Evolutionary conservation across 106 monocot species (phyloP).

Genomic region (Acorus gramineus): DNA sequence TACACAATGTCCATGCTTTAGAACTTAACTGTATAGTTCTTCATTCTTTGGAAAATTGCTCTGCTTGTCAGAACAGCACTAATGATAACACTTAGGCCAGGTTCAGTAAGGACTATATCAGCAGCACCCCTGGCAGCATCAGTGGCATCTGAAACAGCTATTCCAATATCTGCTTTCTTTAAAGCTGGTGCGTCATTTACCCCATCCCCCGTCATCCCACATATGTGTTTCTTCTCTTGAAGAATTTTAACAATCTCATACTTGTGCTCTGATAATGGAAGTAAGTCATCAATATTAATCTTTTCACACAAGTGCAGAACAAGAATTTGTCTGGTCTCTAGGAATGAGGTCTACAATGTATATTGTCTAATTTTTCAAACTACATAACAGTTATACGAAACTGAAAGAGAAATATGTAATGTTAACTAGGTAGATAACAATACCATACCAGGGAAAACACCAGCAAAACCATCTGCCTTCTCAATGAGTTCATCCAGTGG

Average conservation of each 20-base stretch:
- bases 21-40: slow-evolving; percentile 54
- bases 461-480: slow-evolving; percentile 70
- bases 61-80: slow-evolving; percentile 65
- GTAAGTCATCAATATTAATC: neutral
- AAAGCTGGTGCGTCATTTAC: slow-evolving; percentile 64
- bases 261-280: slow-evolving; percentile 44
- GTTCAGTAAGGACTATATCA: slow-evolving; percentile 67
- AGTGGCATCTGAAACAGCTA: slow-evolving; percentile 59
- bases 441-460: slow-evolving; percentile 52
- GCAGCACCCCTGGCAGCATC: slow-evolving; percentile 65
- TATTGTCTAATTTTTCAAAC: no score
- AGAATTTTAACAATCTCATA: slow-evolving; percentile 73
- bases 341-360: no score
- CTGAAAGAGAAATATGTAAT: neutral
- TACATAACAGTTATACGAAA: neutral
- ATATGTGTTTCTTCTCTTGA: slow-evolving; percentile 47
- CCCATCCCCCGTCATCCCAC: slow-evolving; percentile 70
- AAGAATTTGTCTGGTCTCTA: no score
- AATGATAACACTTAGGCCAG: slow-evolving; percentile 57
- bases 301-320: no score
- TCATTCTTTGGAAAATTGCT: slow-evolving; percentile 68
- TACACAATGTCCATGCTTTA: neutral
- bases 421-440: neutral
- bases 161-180: slow-evolving; percentile 63
- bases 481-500: slow-evolving; percentile 63